Base-by-base conservation (phyloP, 306 rosid species). In the Begonia masoniana region DNA sequence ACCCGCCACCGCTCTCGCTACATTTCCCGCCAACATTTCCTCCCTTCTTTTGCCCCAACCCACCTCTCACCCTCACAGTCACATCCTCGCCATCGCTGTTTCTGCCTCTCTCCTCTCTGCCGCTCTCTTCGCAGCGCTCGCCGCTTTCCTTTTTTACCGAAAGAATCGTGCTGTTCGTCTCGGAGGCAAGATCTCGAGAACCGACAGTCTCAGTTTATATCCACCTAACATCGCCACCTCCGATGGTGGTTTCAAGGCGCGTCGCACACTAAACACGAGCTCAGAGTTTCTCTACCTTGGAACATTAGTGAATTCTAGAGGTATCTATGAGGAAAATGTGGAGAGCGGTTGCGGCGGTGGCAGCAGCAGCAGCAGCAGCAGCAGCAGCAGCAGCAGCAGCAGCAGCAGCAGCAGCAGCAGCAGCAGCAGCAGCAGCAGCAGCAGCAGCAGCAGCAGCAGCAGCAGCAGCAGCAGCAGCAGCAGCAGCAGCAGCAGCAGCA, bases 231-330 rank as follows among this genome's bases (percentile, higher is more conserved):
- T 41, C 70, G 56, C 2, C 72, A 43, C 11, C 46, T 46, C 47
- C 21, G 60, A 46, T 35, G 59, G 70, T 39, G 52, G 72, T 8
- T 74, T 72, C 12, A 71, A 79, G 62, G 57, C 57, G 10, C 64
- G 76, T 6, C 41, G 70, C 17, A 52, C 64, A 0, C 74, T 95
- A 7, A 64, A 83, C 12, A 61, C 78, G 1, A 88, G 88, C 71
- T 83, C 99, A 0, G 97, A 91, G 76, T 83, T 91, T 60, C 92
- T 91, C 57, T 91, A 91, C 62, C 81, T 91, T 5, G 97, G 97
- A 31, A 85, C 94, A 43, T 62, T 85, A 62, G 96, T 81, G 10
- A 75, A 62, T 59, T 83, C 97, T 1, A 69, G 88, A 14, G 72
- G 65, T 11, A 65, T 75, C 19, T 82, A 76, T 2, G 89, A 85